phyloP scores from a whole-genome alignment of 140 eudicot species.

The Senecio squalidus region DNA sequence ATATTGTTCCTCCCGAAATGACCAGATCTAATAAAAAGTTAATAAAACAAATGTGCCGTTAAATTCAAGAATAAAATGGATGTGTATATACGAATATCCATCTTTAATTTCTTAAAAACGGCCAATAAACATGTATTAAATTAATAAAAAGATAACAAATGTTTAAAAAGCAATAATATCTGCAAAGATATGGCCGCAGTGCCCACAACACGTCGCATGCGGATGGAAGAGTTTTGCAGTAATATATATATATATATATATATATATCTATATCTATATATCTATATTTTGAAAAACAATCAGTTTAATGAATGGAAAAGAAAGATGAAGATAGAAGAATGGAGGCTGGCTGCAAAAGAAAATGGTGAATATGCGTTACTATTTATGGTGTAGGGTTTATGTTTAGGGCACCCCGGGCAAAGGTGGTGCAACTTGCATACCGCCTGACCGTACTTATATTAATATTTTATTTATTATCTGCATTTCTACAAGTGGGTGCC shows the following conservation, averaged over 20 bases:
- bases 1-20: too few relatives aligned
- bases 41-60: slow-evolving; percentile 10
- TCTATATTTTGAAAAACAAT: slow-evolving; percentile 1
- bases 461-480: neutral
- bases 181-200: slow-evolving; percentile 76
- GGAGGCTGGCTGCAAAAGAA: slow-evolving; percentile 27
- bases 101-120: slow-evolving; percentile 14
- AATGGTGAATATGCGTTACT: slow-evolving; percentile 7
- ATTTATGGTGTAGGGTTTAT: slow-evolving; percentile 34
- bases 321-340: neutral
- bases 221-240: slow-evolving; percentile 78
- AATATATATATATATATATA: neutral
- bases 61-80: slow-evolving; percentile 12
- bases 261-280: neutral
- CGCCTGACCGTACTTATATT: slow-evolving; percentile 18
- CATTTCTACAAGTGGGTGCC: neutral
- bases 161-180: slow-evolving; percentile 29
- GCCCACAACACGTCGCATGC: slow-evolving; percentile 58
- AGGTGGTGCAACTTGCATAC: slow-evolving; percentile 21
- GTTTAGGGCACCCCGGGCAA: slow-evolving; percentile 31
- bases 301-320: neutral
- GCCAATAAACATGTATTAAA: slow-evolving; percentile 24
- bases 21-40: too few relatives aligned
- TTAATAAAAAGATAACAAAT: neutral
- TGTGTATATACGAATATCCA: slow-evolving; percentile 6